A percentile compares a stretch with the other conserved stretches of the same genome.
These are phyloP conservation scores for Hanseniaspora mollemarum DNA, from an alignment of 805 yeast species.

Conservation along the genomic window DNA sequence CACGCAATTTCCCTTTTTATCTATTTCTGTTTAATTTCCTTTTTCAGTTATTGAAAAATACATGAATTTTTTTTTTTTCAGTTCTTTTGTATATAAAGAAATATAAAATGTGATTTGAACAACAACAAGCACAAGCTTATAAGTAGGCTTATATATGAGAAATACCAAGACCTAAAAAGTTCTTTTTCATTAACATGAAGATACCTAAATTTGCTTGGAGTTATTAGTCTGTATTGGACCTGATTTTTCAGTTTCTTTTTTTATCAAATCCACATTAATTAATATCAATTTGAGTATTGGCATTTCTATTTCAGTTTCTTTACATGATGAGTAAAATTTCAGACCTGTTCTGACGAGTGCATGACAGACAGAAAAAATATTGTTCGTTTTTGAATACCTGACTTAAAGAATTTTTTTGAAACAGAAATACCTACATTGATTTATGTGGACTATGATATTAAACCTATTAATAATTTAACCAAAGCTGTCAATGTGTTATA, in stretches of 20 bases:
- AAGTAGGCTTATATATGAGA: too few species aligned
- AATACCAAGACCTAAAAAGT: too few species aligned
- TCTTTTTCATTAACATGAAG: too few species aligned
- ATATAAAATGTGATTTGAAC: too few species aligned
- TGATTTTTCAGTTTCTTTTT: neutral
- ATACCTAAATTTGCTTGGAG: too few species aligned
- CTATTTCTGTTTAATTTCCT: neutral
- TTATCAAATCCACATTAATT: neutral
- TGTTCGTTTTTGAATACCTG: slow-evolving; percentile 16
- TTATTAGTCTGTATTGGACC: too few species aligned
- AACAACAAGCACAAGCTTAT: too few species aligned
- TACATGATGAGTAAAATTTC: slow-evolving; percentile 15
- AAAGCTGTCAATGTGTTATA: too few species aligned
- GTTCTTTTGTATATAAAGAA: too few species aligned
- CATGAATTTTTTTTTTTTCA: too few species aligned
- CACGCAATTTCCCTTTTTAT: too few species aligned
- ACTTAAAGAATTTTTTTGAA: neutral
- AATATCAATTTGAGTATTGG: neutral
- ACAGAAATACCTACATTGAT: neutral
- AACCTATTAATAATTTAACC: slow-evolving; percentile 4
- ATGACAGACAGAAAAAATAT: slow-evolving; percentile 16
- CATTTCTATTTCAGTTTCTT: neutral
- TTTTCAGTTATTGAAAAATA: too few species aligned
- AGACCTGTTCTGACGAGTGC: slow-evolving; percentile 18
- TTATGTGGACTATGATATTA: neutral